Conservation (phyloP, 768 basidiomycete genomes). For the Gautieria morchelliformis region DNA sequence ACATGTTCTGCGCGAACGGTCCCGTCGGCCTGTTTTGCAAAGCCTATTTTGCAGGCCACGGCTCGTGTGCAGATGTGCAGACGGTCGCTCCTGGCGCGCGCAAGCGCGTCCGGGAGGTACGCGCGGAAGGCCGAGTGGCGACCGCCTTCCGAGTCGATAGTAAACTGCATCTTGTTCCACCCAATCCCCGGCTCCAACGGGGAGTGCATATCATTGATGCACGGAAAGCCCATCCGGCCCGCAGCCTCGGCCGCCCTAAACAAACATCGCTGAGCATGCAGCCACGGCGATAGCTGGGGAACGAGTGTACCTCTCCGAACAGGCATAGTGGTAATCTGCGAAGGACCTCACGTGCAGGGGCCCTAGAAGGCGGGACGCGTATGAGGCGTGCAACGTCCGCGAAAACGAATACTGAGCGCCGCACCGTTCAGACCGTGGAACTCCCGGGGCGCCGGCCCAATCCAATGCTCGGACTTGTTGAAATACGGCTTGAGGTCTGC, state of each 20-base stretch:
- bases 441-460: background rate
- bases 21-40: background rate
- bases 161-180: too few relatives aligned
- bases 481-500: too few relatives aligned
- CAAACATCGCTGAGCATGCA: background rate
- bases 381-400: background rate
- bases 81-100: background rate
- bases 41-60: background rate
- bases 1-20: too few relatives aligned
- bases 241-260: too few relatives aligned
- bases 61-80: background rate
- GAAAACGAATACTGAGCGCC: background rate
- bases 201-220: too few relatives aligned
- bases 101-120: too few relatives aligned
- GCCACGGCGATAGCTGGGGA: too few relatives aligned
- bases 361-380: background rate
- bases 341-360: too few relatives aligned
- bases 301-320: background rate
- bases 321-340: background rate
- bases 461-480: constrained; percentile 24
- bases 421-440: background rate
- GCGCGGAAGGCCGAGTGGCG: too few relatives aligned
- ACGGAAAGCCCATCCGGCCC: too few relatives aligned
- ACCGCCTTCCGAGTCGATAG: background rate
- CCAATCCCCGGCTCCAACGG: too few relatives aligned